Percentiles rank a stretch among this genome's conserved stretches.
These are phyloP conservation scores for Pythium diclinum DNA, from an alignment of 352 stramenopile genomes.

Conservation along the genomic window DNA sequence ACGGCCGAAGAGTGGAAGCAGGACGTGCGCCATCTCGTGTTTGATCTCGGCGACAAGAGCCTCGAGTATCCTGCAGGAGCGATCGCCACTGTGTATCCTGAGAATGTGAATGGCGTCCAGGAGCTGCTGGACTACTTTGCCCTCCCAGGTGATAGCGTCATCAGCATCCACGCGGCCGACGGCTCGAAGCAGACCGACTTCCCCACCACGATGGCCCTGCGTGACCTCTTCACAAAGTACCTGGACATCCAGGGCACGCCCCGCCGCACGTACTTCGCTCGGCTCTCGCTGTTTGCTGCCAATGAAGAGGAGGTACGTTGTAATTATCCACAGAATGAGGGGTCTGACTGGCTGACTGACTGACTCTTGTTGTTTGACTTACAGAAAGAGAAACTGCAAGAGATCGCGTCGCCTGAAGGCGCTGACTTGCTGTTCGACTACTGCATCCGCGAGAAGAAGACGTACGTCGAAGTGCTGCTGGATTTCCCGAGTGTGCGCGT, in stretches of 20 bases:
- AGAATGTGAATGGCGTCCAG: constrained; percentile 70
- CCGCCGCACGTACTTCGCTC: constrained; percentile 85
- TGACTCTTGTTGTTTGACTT: neutral
- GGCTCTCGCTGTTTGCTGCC: constrained; percentile 73
- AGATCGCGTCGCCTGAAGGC: constrained; percentile 84
- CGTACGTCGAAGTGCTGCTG: constrained; percentile 80
- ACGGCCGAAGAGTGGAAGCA: constrained; percentile 74
- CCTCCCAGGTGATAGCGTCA: constrained; percentile 30
- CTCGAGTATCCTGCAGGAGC: constrained; percentile 60
- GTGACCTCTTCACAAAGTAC: constrained; percentile 78
- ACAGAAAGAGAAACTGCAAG: constrained; percentile 89
- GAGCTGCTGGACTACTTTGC: constrained; percentile 62
- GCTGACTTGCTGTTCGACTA: constrained; percentile 93
- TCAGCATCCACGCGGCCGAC: constrained; percentile 52
- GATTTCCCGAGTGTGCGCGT: constrained; percentile 84
- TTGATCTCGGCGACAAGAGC: constrained; percentile 38
- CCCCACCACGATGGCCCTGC: constrained; percentile 48
- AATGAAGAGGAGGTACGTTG: constrained; percentile 74
- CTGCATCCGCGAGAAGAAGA: constrained; percentile 90
- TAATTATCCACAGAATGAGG: neutral
- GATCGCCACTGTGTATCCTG: constrained; percentile 73
- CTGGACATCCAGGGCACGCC: constrained; percentile 87
- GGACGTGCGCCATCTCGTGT: constrained; percentile 78
- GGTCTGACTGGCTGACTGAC: neutral
- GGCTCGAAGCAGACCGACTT: constrained; percentile 46